phyloP scores from a whole-genome alignment of 2,329 filamentous ascomycete genomes.

The Phialocephala sp. region DNA sequence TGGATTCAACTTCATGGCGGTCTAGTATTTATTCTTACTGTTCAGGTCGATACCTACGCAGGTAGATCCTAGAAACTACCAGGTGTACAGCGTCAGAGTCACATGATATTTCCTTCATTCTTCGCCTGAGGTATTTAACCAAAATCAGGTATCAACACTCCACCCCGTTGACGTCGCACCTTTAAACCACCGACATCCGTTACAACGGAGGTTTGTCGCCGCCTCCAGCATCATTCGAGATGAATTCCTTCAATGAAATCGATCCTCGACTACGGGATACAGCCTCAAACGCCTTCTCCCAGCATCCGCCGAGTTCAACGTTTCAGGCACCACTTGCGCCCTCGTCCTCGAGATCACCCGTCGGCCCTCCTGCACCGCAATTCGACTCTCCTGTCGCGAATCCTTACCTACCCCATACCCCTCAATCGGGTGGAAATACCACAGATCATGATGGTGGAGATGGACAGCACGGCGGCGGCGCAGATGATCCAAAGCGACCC shows the following conservation, averaged over 20 bases:
- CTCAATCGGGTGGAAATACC: slow-evolving; percentile 31
- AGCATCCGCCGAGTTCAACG: slow-evolving; percentile 16
- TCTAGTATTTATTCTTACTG: too few relatives aligned
- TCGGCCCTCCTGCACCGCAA: slow-evolving; percentile 15
- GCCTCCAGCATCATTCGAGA: background rate
- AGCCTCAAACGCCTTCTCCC: slow-evolving; percentile 15
- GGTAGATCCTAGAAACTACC: too few relatives aligned
- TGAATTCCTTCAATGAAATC: slow-evolving; percentile 13
- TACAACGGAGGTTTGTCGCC: too few relatives aligned
- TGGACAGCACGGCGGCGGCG: slow-evolving; percentile 28
- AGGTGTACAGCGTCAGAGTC: too few relatives aligned
- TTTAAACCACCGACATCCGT: too few relatives aligned
- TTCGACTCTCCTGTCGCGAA: slow-evolving; percentile 22
- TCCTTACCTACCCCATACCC: slow-evolving; percentile 36
- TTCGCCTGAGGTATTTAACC: too few relatives aligned
- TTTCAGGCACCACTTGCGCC: slow-evolving; percentile 24
- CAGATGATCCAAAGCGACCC: slow-evolving; percentile 43
- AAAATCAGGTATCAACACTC: too few relatives aligned
- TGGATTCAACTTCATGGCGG: too few relatives aligned
- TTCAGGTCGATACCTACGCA: too few relatives aligned
- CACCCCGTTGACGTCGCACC: too few relatives aligned
- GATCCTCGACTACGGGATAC: slow-evolving; percentile 26
- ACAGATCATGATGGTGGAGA: slow-evolving; percentile 16
- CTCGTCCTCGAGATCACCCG: slow-evolving; percentile 20
- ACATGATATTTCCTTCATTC: too few relatives aligned